phyloP scores from a whole-genome alignment of 768 basidiomycete genomes.

The Mycena vulgaris region DNA sequence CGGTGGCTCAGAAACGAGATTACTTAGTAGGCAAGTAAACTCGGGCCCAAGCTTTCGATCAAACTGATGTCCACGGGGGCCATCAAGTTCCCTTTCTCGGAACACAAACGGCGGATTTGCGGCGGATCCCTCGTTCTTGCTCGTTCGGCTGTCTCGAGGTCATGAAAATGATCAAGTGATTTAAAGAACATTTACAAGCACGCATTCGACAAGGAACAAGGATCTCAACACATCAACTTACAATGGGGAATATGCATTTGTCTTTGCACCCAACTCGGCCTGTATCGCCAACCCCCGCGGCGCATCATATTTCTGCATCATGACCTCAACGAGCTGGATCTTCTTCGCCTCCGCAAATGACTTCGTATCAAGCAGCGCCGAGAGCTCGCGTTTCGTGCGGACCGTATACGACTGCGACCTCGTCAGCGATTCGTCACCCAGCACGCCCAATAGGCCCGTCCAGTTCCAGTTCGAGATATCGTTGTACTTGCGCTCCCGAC shows the following conservation, averaged over 20 bases:
- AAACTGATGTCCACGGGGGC: no score
- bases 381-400: conserved; percentile 75
- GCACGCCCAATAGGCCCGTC: conserved; percentile 70
- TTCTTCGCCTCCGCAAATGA: conserved; percentile 74
- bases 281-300: conserved; percentile 73
- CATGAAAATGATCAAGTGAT: no score
- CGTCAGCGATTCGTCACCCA: conserved; percentile 67
- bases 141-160: no score
- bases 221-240: no score
- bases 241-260: neutral
- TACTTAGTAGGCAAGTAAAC: no score
- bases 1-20: no score
- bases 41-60: no score
- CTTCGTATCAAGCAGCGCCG: conserved; percentile 73
- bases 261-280: conserved; percentile 58
- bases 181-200: no score
- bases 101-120: no score
- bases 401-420: conserved; percentile 76
- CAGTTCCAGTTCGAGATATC: conserved; percentile 88
- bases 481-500: conserved; percentile 75
- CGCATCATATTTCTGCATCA: conserved; percentile 82
- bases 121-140: no score
- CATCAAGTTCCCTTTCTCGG: no score
- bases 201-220: no score
- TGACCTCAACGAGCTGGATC: conserved; percentile 87